These are phyloP conservation scores for Diaporthe humulicola DNA, from an alignment of 2,329 filamentous ascomycete species.

Conservation along the genomic window DNA sequence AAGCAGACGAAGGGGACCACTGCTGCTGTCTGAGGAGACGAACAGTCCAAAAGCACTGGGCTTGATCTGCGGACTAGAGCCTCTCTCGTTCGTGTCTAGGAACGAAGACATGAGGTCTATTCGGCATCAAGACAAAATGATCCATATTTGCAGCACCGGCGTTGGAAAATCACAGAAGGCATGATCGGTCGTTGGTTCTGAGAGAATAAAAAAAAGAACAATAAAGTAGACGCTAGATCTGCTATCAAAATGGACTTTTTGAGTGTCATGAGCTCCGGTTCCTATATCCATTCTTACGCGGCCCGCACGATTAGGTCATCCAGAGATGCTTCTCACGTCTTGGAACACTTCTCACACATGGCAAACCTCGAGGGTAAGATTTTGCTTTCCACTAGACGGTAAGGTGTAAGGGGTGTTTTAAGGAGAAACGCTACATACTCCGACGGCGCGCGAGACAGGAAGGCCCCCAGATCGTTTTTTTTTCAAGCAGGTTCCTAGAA, in stretches of 20 bases:
- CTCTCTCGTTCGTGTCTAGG: too few species aligned
- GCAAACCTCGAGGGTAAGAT: too few species aligned
- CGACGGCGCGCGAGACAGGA: neutral
- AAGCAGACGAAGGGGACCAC: neutral
- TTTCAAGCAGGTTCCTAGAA: constrained; percentile 7
- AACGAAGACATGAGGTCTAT: neutral
- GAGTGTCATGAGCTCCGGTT: neutral
- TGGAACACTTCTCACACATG: neutral
- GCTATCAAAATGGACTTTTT: neutral
- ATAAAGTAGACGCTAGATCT: constrained; percentile 4
- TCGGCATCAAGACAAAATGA: neutral
- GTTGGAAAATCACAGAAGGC: constrained; percentile 3
- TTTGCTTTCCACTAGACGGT: neutral
- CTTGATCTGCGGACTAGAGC: neutral
- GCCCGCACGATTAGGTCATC: neutral
- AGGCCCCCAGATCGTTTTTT: neutral
- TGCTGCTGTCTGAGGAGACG: too few species aligned
- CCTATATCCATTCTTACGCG: neutral
- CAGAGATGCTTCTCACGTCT: too few species aligned
- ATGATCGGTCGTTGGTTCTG: neutral
- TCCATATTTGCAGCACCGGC: constrained; percentile 10
- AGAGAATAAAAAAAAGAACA: neutral
- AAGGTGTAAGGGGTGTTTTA: neutral
- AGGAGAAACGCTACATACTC: neutral
- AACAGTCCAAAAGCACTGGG: neutral